Evolutionary conservation across 2,329 filamentous ascomycete genomes (phyloP).

Genomic region (Fusarium sp.): DNA sequence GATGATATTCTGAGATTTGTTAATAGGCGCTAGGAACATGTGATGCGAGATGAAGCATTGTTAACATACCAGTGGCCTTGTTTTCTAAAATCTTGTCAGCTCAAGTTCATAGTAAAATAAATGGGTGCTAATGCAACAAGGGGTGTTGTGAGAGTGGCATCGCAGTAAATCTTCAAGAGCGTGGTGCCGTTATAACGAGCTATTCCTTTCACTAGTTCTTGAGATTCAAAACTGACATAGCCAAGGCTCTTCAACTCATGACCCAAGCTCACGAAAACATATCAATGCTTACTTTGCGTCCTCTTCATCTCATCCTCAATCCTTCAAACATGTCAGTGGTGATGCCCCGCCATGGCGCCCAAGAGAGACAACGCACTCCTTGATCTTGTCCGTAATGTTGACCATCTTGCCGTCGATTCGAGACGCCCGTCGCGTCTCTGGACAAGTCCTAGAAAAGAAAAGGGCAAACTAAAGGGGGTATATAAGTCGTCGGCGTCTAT

Average conservation of each 20-base stretch:
- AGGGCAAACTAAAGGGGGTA: slow-evolving; percentile 16
- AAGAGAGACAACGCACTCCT: slow-evolving; percentile 76
- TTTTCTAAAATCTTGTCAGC: slow-evolving; percentile 75
- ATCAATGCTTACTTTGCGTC: slow-evolving; percentile 85
- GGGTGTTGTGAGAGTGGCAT: background rate
- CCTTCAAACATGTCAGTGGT: slow-evolving; percentile 63
- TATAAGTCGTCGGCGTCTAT: slow-evolving; percentile 20
- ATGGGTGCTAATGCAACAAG: background rate
- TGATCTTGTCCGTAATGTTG: slow-evolving; percentile 99
- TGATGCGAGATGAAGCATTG: background rate
- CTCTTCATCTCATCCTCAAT: slow-evolving; percentile 99
- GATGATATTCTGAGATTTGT: slow-evolving; percentile 83
- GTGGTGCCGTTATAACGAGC: background rate
- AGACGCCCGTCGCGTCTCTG: slow-evolving; percentile 40
- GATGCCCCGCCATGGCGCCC: slow-evolving; percentile 12
- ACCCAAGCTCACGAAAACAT: background rate
- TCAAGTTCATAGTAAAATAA: background rate
- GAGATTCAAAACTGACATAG: background rate
- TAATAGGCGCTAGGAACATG: slow-evolving; percentile 19
- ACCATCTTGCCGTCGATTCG: slow-evolving; percentile 76
- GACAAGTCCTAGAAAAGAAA: slow-evolving; percentile 20
- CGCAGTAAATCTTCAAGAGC: background rate
- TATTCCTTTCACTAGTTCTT: background rate
- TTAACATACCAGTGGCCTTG: slow-evolving; percentile 90
- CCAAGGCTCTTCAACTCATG: background rate